Conservation (phyloP, 202 grass and related monocot genomes). For the Panicum hallii region DNA sequence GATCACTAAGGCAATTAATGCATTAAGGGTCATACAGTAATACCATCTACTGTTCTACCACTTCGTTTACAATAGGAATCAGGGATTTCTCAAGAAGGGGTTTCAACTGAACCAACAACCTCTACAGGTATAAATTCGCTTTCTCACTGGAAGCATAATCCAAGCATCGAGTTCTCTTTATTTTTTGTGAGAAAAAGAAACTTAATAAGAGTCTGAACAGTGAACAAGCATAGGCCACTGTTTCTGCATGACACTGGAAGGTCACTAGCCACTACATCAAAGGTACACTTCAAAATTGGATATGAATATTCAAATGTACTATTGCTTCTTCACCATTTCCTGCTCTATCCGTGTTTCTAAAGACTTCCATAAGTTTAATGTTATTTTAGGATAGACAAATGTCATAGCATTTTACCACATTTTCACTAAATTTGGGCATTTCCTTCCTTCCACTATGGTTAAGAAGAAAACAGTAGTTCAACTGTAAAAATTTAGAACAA, state of each 20-base stretch:
- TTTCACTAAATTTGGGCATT: conserved; percentile 15
- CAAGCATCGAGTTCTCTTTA: not conserved
- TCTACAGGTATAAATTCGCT: not conserved
- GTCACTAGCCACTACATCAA: conserved; percentile 20
- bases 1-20: conserved; percentile 31
- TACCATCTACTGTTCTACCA: conserved; percentile 20
- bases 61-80: not conserved
- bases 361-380: not conserved
- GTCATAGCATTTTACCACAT: conserved; percentile 4
- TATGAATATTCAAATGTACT: conserved; percentile 23
- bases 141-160: conserved; percentile 23
- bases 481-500: conserved; percentile 9
- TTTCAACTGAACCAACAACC: conserved; percentile 27
- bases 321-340: conserved; percentile 3
- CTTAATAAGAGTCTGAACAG: not conserved
- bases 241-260: conserved; percentile 13
- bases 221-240: conserved; percentile 17
- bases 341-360: not conserved
- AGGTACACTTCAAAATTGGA: not conserved
- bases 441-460: not conserved
- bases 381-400: not conserved
- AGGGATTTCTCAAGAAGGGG: not conserved
- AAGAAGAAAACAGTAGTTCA: not conserved
- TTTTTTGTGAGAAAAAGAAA: conserved; percentile 8
- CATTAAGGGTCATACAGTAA: conserved; percentile 10